Base-by-base conservation (phyloP, 106 monocot species). In the Chionographis japonica region DNA sequence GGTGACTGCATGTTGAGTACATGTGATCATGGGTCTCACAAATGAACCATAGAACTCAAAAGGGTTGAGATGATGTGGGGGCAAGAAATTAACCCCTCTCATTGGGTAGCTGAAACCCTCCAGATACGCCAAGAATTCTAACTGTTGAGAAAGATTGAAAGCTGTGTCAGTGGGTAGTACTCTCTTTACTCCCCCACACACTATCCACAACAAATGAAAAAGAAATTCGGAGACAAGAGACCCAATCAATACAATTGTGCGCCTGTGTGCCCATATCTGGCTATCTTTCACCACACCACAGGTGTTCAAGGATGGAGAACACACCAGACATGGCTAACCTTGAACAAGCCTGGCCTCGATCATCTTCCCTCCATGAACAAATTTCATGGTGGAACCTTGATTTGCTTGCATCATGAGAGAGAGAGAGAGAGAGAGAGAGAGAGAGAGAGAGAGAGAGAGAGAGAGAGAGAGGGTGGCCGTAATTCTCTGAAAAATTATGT, bases 131-230 rank as follows among this genome's bases (percentile, higher is more conserved):
- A 69, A 76, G 39, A 12, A 56, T 19, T 27, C 55, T 13, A 43
- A 68, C 68, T 55, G 68, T 68, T 54, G 14, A 62, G 12, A 27
- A 57, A 56, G 73, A 54, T 46, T 42, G 56, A 50, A 69, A 63
- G 41, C 55, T 35, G 12, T 77, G 76, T 77, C 76, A 77, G 76
- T 77, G 76, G 37, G 50, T 19, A 51, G 53, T 72, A 27, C 61
- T 72, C 50, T 37, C 8, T 39, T 69, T 56, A 40, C 52, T 54
- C 55, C 63, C 18, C 19, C 37, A 19, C 54, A 61, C 20, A 69
- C 37, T 39, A 40, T 42, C 15, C 54, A 56, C 16, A 56, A 13
- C 18, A 56, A 65, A 43, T 37, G 40, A 38, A 8, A 51, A 40
- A 11, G 17, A 40, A 37, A 50, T 37, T 42, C 37, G 46, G 19